These are phyloP conservation scores for Madurella mycetomatis DNA, from an alignment of 2,329 filamentous ascomycete species.

Conservation along the genomic window DNA sequence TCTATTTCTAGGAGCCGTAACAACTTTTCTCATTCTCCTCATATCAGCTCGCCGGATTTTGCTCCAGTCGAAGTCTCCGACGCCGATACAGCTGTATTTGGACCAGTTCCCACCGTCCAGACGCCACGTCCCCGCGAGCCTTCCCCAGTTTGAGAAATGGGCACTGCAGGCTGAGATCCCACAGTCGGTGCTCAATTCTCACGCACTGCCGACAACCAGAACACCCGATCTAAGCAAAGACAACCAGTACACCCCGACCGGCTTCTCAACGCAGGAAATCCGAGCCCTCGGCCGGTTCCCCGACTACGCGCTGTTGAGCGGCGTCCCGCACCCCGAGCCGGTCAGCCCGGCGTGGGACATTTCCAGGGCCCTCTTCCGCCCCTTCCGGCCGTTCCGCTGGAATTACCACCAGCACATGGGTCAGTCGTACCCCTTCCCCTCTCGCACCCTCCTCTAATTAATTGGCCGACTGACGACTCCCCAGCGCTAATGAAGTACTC, in stretches of 20 bases:
- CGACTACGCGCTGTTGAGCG: conserved; percentile 70
- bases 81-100: conserved; percentile 6
- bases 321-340: conserved; percentile 64
- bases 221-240: conserved; percentile 14
- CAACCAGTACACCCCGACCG: conserved; percentile 42
- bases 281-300: conserved; percentile 70
- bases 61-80: neutral
- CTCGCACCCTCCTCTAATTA: too few relatives aligned
- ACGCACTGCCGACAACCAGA: conserved; percentile 28
- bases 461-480: conserved; percentile 34
- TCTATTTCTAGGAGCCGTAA: neutral
- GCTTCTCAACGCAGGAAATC: conserved; percentile 67
- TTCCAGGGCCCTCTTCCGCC: conserved; percentile 62
- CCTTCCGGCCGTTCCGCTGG: conserved; percentile 80
- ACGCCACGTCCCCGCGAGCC: conserved; percentile 15
- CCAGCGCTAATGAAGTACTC: conserved; percentile 60
- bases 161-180: neutral
- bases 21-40: neutral
- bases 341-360: conserved; percentile 61
- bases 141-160: conserved; percentile 14
- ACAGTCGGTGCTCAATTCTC: conserved; percentile 6
- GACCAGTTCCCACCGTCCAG: conserved; percentile 20
- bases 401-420: conserved; percentile 88
- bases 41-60: neutral
- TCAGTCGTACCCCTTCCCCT: conserved; percentile 43